phyloP scores from a whole-genome alignment of 1,284 basidiomycete species.

The Leccinum angustisporum region DNA sequence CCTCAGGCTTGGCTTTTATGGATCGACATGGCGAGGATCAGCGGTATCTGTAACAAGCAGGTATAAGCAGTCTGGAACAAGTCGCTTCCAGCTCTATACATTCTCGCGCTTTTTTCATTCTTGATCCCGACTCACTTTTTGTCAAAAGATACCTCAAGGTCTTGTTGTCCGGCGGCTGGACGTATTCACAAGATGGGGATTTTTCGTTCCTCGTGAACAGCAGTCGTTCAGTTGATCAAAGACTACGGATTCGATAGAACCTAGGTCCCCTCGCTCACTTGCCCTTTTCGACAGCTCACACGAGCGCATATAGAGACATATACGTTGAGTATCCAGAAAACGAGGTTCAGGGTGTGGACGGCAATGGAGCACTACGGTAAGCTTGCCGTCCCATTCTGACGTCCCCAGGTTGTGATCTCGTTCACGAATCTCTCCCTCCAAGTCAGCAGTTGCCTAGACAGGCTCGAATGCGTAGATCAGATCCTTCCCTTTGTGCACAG shows the following conservation, averaged over 20 bases:
- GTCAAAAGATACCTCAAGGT: slow-evolving; percentile 71
- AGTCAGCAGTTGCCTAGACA: no score
- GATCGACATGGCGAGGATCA: slow-evolving; percentile 75
- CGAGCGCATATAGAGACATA: slow-evolving; percentile 49
- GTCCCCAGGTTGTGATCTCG: no score
- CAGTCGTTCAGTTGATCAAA: slow-evolving; percentile 67
- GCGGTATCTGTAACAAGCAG: slow-evolving; percentile 44
- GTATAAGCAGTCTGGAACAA: background rate
- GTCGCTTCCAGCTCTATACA: no score
- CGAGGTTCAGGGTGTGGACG: slow-evolving; percentile 41
- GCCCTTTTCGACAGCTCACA: background rate
- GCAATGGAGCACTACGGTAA: no score
- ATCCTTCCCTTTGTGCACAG: no score
- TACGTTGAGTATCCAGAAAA: slow-evolving; percentile 67
- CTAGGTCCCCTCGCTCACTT: slow-evolving; percentile 39
- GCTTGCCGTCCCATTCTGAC: no score
- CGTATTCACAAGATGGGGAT: slow-evolving; percentile 66
- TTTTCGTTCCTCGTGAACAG: slow-evolving; percentile 62
- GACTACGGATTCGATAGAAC: slow-evolving; percentile 89
- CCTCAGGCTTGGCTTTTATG: slow-evolving; percentile 70
- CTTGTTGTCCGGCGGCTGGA: slow-evolving; percentile 76
- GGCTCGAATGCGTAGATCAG: no score
- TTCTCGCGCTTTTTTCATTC: background rate
- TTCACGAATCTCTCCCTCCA: no score
- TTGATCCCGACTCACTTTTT: slow-evolving; percentile 8